These are phyloP conservation scores for Lasiodiplodia theobromae DNA, from an alignment of 2,329 filamentous ascomycete genomes.

Conservation along the genomic window DNA sequence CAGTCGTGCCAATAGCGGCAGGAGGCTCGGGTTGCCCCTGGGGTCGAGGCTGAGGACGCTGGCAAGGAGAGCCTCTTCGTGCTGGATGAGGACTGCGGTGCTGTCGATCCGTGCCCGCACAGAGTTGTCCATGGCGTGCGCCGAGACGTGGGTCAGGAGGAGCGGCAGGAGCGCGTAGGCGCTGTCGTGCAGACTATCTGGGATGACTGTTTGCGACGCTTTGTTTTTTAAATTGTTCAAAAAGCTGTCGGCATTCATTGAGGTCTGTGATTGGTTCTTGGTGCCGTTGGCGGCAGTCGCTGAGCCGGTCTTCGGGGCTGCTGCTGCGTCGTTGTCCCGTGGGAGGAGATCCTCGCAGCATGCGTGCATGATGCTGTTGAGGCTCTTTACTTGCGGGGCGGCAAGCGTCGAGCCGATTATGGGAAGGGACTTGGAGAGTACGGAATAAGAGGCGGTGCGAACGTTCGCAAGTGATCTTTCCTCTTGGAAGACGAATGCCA, in stretches of 20 bases:
- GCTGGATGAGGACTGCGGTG: constrained; percentile 74
- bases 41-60: constrained; percentile 80
- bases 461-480: constrained; percentile 60
- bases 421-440: constrained; percentile 65
- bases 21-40: constrained; percentile 73
- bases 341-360: constrained; percentile 79
- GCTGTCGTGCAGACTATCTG: constrained; percentile 60
- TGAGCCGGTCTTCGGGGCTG: constrained; percentile 46
- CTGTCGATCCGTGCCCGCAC: constrained; percentile 80
- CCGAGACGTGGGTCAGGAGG: constrained; percentile 69
- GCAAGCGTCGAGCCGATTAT: constrained; percentile 71
- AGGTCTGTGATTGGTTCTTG: constrained; percentile 40
- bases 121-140: constrained; percentile 72
- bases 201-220: constrained; percentile 43
- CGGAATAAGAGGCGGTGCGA: constrained; percentile 66
- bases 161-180: constrained; percentile 69
- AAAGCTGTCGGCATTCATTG: constrained; percentile 76
- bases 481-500: constrained; percentile 71
- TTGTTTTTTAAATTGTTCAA: constrained; percentile 54
- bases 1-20: constrained; percentile 77
- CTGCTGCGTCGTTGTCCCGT: constrained; percentile 40
- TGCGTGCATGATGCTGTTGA: constrained; percentile 67
- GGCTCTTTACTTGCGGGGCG: constrained; percentile 68
- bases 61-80: constrained; percentile 77
- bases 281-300: constrained; percentile 52